phyloP scores from a whole-genome alignment of 2,329 filamentous ascomycete species.

The Setomelanomma holmii region DNA sequence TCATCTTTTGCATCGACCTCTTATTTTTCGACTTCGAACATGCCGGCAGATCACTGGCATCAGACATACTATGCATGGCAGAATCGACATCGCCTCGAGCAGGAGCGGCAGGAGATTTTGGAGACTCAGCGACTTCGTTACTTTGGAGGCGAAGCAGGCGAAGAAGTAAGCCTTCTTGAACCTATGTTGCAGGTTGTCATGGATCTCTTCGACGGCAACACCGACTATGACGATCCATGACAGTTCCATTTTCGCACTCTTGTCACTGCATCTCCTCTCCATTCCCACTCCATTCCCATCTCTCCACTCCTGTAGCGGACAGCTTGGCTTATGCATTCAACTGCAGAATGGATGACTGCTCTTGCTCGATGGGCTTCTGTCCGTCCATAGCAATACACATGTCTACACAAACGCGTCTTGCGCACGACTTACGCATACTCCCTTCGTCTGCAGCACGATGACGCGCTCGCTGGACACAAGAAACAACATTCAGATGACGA shows the following conservation, averaged over 20 bases:
- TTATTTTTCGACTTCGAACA: slow-evolving; percentile 22
- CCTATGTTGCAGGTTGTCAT: slow-evolving; percentile 57
- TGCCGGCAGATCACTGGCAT: slow-evolving; percentile 43
- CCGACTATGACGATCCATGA: slow-evolving; percentile 55
- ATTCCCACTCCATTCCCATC: slow-evolving; percentile 1
- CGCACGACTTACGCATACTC: slow-evolving; percentile 14
- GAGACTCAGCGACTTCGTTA: slow-evolving; percentile 50
- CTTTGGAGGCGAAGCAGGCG: slow-evolving; percentile 53
- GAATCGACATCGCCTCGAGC: slow-evolving; percentile 36
- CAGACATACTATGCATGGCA: slow-evolving; percentile 49
- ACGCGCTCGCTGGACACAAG: slow-evolving; percentile 14
- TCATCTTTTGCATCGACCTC: slow-evolving; percentile 31
- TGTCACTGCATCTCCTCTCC: slow-evolving; percentile 13
- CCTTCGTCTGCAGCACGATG: slow-evolving; percentile 26
- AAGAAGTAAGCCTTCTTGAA: slow-evolving; percentile 52
- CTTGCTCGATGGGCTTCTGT: slow-evolving; percentile 15
- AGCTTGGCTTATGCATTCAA: slow-evolving; percentile 16
- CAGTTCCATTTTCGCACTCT: slow-evolving; percentile 7
- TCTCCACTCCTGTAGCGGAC: slow-evolving; percentile 13
- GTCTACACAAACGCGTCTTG: slow-evolving; percentile 20
- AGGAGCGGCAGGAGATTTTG: slow-evolving; percentile 35
- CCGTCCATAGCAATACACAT: slow-evolving; percentile 37
- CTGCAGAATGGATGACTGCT: slow-evolving; percentile 17
- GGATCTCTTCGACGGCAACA: slow-evolving; percentile 53
- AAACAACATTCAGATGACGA: slow-evolving; percentile 19